Percentiles rank a stretch among this genome's conserved stretches.
These are phyloP conservation scores for Cryptococcus neoformans DNA, from an alignment of 1,284 basidiomycete species.

Conservation along the genomic window DNA sequence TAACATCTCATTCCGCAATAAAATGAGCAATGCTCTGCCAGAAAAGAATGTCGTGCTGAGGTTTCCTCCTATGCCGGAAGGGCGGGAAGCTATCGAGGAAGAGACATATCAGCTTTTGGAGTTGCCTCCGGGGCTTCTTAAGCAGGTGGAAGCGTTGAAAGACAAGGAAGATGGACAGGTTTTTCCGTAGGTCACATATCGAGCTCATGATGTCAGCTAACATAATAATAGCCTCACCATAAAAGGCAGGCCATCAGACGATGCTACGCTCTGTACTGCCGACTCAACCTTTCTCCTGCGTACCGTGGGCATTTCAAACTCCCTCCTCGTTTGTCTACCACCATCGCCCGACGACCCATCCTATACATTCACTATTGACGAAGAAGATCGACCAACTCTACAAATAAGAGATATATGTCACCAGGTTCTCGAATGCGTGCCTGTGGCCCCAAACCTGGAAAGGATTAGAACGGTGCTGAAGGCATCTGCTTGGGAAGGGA, in stretches of 20 bases:
- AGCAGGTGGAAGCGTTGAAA: slow-evolving; percentile 34
- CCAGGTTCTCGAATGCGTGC: slow-evolving; percentile 72
- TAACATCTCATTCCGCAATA: neutral
- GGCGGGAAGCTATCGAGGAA: slow-evolving; percentile 8
- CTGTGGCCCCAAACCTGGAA: slow-evolving; percentile 67
- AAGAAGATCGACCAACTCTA: slow-evolving; percentile 16
- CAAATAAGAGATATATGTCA: slow-evolving; percentile 54
- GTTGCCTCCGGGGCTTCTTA: slow-evolving; percentile 45
- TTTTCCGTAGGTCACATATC: slow-evolving; percentile 32
- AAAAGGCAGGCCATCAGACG: slow-evolving; percentile 74
- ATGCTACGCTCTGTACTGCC: slow-evolving; percentile 80
- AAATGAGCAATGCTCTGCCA: slow-evolving; percentile 1
- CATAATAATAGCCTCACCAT: slow-evolving; percentile 60
- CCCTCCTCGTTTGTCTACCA: slow-evolving; percentile 67
- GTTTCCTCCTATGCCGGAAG: slow-evolving; percentile 14
- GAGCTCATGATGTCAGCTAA: neutral
- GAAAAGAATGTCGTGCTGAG: slow-evolving; percentile 19
- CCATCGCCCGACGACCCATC: slow-evolving; percentile 27
- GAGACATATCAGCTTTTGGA: slow-evolving; percentile 49
- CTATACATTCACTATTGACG: neutral
- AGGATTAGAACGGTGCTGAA: slow-evolving; percentile 61
- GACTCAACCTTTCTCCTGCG: slow-evolving; percentile 75
- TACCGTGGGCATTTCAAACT: slow-evolving; percentile 79
- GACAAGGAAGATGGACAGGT: neutral
- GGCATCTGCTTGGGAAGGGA: slow-evolving; percentile 61